phyloP scores from a whole-genome alignment of 2,329 filamentous ascomycete species.

The Sarocladium strictum region DNA sequence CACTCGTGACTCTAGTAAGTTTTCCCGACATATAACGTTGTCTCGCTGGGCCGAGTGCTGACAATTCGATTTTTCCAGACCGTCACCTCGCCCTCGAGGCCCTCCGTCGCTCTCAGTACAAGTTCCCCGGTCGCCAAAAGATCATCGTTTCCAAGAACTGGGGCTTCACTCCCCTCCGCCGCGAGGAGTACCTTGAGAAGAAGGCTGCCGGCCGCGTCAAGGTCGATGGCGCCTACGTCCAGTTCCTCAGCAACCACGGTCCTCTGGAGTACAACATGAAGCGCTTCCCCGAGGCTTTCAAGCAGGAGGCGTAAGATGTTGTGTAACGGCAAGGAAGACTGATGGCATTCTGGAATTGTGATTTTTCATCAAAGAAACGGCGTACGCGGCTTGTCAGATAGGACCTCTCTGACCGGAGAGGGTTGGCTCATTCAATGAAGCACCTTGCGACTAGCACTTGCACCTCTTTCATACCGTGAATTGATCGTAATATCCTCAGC shows the following conservation, averaged over 20 bases:
- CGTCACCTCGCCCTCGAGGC: conserved; percentile 93
- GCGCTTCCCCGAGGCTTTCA: conserved; percentile 92
- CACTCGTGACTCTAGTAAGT: conserved; percentile 86
- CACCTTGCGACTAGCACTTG: conserved; percentile 8
- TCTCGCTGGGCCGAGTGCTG: background rate
- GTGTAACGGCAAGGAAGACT: conserved; percentile 4
- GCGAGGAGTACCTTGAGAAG: conserved; percentile 95
- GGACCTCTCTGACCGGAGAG: conserved; percentile 7
- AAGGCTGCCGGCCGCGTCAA: conserved; percentile 90
- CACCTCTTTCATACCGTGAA: too few relatives aligned
- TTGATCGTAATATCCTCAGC: too few relatives aligned
- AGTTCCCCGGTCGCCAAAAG: conserved; percentile 99
- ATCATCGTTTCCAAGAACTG: conserved; percentile 99
- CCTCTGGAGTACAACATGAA: conserved; percentile 79
- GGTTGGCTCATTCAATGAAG: conserved; percentile 6
- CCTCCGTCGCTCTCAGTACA: conserved; percentile 98
- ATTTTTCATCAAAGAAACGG: conserved; percentile 7
- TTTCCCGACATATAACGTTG: background rate
- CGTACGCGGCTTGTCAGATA: conserved; percentile 12
- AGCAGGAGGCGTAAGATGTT: conserved; percentile 41
- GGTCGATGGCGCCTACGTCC: conserved; percentile 98
- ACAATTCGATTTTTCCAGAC: conserved; percentile 43
- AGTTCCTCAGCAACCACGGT: conserved; percentile 97
- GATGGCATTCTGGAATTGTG: conserved; percentile 8
- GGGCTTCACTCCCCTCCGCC: conserved; percentile 98